These are phyloP conservation scores for Tuber microsphaerosporum DNA, from an alignment of 495 filamentous ascomycete species.

Conservation along the genomic window DNA sequence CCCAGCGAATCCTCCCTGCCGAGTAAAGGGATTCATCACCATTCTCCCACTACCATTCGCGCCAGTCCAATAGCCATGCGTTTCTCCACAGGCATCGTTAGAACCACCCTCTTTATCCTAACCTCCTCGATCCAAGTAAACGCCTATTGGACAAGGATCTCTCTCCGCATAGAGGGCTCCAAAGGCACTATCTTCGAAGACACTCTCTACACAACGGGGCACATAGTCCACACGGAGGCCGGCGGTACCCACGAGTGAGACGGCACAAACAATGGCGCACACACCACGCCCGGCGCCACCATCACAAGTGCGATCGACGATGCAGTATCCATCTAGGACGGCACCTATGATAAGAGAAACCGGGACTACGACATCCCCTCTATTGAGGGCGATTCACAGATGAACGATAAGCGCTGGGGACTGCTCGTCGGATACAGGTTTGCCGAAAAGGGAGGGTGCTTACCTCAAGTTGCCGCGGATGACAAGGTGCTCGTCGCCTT, in stretches of 20 bases:
- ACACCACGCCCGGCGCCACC: conserved; percentile 10
- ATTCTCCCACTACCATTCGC: not conserved
- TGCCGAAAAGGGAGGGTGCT: conserved; percentile 6
- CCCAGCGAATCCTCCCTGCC: not conserved
- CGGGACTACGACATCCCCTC: conserved; percentile 16
- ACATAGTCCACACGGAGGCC: not conserved
- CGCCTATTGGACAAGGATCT: not conserved
- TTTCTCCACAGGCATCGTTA: not conserved
- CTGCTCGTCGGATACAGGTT: conserved; percentile 1
- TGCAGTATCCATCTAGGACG: conserved; percentile 10
- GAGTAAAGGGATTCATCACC: not conserved
- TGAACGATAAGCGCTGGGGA: no score
- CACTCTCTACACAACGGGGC: not conserved
- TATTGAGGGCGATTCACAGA: no score
- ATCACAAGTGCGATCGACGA: conserved; percentile 11
- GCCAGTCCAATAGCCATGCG: not conserved
- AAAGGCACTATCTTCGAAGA: no score
- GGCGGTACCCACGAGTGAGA: conserved; percentile 16
- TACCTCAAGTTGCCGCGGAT: not conserved
- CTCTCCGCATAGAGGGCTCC: no score
- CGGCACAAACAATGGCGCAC: conserved; percentile 3
- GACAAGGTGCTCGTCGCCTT: conserved; percentile 11
- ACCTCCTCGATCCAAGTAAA: not conserved
- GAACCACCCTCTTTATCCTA: not conserved
- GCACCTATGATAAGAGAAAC: not conserved